Evolutionary conservation across 1,139 yeast species (phyloP).

Genomic region (Geotrichum cucujoidarum): DNA sequence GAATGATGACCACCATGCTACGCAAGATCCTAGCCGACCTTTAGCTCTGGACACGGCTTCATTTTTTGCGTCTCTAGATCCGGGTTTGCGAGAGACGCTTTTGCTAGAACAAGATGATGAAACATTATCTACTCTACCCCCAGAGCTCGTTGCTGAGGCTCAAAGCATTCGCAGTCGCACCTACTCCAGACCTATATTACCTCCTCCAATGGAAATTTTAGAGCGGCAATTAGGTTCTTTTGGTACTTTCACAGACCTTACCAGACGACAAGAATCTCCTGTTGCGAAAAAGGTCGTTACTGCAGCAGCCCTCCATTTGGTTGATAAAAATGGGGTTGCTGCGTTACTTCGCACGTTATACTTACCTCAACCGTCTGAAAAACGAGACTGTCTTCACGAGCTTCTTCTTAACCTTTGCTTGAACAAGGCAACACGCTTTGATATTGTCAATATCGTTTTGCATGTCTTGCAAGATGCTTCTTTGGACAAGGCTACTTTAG

Average conservation of each 20-base stretch:
- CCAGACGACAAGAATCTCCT: constrained; percentile 4
- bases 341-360: constrained; percentile 67
- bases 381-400: constrained; percentile 62
- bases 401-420: constrained; percentile 64
- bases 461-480: constrained; percentile 73
- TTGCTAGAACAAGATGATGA: constrained; percentile 37
- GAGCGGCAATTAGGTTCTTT: constrained; percentile 12
- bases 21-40: constrained; percentile 30
- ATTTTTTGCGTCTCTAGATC: constrained; percentile 36
- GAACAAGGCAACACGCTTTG: constrained; percentile 73
- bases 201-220: constrained; percentile 11
- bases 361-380: constrained; percentile 63
- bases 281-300: constrained; percentile 24
- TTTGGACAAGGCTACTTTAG: constrained; percentile 56
- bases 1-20: constrained; percentile 47
- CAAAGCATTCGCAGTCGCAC: constrained; percentile 30
- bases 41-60: constrained; percentile 33
- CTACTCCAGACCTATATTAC: constrained; percentile 21
- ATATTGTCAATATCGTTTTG: constrained; percentile 62
- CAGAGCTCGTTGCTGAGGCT: constrained; percentile 36
- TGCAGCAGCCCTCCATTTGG: constrained; percentile 46
- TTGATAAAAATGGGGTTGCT: constrained; percentile 74
- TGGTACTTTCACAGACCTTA: constrained; percentile 4
- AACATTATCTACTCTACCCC: constrained; percentile 33
- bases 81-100: constrained; percentile 35